Conservation (phyloP, 177 flowering plant species). For the Vitis hybrid region DNA sequence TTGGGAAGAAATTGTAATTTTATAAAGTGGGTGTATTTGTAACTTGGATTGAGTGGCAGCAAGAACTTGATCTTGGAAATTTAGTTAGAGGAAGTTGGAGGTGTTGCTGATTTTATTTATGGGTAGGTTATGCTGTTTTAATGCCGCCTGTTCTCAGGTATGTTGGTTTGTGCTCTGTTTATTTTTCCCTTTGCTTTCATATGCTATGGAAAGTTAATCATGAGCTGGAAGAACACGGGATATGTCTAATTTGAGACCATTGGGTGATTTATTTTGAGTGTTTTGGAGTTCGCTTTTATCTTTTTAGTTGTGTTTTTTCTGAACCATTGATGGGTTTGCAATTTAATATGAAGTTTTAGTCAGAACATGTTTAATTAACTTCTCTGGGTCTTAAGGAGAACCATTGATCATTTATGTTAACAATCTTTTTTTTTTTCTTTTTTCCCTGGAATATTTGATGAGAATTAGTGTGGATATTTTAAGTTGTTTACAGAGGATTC, state of each 20-base stretch:
- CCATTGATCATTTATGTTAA: background rate
- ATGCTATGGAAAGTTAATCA: background rate
- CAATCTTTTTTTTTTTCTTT: background rate
- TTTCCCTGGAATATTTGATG: background rate
- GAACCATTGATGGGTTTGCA: background rate
- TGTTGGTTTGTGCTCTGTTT: background rate
- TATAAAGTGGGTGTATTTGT: constrained; percentile 7
- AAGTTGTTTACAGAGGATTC: too few relatives aligned
- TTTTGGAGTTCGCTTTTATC: background rate
- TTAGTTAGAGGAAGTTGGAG: constrained; percentile 7
- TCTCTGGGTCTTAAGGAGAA: background rate
- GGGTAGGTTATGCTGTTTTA: constrained; percentile 30
- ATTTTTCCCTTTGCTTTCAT: background rate
- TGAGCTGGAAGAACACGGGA: background rate
- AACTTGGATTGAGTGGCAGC: constrained; percentile 1
- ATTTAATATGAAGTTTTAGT: background rate
- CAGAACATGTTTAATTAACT: background rate
- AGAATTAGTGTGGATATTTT: too few relatives aligned
- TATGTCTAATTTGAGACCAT: background rate
- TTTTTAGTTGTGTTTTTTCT: constrained; percentile 1
- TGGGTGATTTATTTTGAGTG: background rate
- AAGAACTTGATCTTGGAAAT: constrained; percentile 8
- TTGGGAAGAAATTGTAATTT: background rate
- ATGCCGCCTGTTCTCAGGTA: constrained; percentile 23
- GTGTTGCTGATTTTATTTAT: constrained; percentile 6